phyloP scores from a whole-genome alignment of 2,329 filamentous ascomycete species.

The Acarospora socialis region DNA sequence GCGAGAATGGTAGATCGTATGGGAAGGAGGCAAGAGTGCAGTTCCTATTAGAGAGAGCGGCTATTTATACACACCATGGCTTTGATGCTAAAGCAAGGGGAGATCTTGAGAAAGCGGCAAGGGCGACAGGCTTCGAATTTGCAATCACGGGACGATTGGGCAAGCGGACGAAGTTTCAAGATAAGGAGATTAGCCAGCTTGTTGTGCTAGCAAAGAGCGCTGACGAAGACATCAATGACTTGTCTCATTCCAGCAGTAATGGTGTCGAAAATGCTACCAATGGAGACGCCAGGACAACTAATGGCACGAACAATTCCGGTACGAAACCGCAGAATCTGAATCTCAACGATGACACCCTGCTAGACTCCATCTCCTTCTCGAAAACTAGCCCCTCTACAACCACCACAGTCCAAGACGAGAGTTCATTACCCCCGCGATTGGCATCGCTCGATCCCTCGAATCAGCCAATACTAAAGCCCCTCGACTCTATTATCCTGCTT shows the following conservation, averaged over 20 bases:
- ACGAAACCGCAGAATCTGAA: slow-evolving; percentile 53
- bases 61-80: slow-evolving; percentile 72
- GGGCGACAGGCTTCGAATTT: slow-evolving; percentile 59
- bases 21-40: slow-evolving; percentile 32
- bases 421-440: slow-evolving; percentile 46
- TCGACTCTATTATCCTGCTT: slow-evolving; percentile 83
- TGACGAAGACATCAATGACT: slow-evolving; percentile 21
- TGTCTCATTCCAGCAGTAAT: slow-evolving; percentile 8
- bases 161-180: slow-evolving; percentile 38
- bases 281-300: slow-evolving; percentile 11
- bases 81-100: slow-evolving; percentile 60
- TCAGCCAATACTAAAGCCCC: slow-evolving; percentile 65
- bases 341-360: slow-evolving; percentile 81
- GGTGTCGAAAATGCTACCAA: slow-evolving; percentile 9
- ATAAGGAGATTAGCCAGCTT: slow-evolving; percentile 55
- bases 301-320: slow-evolving; percentile 12
- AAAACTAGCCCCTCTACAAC: slow-evolving; percentile 29
- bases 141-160: slow-evolving; percentile 74
- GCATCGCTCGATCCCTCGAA: slow-evolving; percentile 55
- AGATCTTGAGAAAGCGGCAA: slow-evolving; percentile 54
- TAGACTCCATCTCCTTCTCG: slow-evolving; percentile 74
- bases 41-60: slow-evolving; percentile 69
- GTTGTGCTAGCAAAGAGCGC: slow-evolving; percentile 77
- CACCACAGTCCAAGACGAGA: slow-evolving; percentile 28
- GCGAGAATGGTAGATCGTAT: slow-evolving; percentile 23